phyloP scores from a whole-genome alignment of 1,139 yeast genomes.

The Suhomyces guaymorum region DNA sequence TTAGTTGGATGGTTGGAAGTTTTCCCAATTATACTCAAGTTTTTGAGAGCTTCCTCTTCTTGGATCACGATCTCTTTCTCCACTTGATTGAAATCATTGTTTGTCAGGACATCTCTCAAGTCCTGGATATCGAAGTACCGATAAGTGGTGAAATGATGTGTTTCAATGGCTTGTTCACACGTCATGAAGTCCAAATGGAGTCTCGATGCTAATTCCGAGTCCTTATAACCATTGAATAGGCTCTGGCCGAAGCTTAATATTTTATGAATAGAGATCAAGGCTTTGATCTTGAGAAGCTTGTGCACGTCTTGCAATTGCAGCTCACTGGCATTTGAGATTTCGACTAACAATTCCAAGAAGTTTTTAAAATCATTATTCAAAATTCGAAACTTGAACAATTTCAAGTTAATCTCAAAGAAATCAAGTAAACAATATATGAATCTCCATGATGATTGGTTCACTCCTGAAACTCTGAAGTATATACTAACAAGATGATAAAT shows the following conservation, averaged over 20 bases:
- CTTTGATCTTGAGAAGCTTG: conserved; percentile 8
- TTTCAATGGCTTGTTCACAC: neutral
- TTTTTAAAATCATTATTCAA: conserved; percentile 22
- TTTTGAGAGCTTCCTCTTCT: conserved; percentile 1
- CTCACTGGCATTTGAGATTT: conserved; percentile 18
- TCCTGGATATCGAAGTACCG: conserved; percentile 17
- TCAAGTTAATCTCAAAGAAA: conserved; percentile 22
- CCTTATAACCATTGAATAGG: conserved; percentile 39
- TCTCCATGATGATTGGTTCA: conserved; percentile 33
- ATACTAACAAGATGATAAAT: conserved; percentile 34
- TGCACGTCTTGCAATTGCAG: too few species aligned
- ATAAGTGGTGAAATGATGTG: conserved; percentile 12
- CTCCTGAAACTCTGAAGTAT: conserved; percentile 27
- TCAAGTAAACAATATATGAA: conserved; percentile 26
- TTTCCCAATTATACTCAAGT: too few species aligned
- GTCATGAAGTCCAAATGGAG: too few species aligned
- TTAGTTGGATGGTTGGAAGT: too few species aligned
- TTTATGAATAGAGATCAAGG: conserved; percentile 10
- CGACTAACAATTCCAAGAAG: conserved; percentile 25
- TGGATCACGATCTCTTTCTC: neutral
- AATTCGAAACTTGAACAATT: conserved; percentile 20
- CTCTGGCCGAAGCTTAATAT: conserved; percentile 11
- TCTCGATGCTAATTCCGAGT: too few species aligned
- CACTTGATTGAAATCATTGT: neutral
- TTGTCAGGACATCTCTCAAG: conserved; percentile 4